These are phyloP conservation scores for Thyridium curvatum DNA, from an alignment of 2,329 filamentous ascomycete genomes.

Conservation along the genomic window DNA sequence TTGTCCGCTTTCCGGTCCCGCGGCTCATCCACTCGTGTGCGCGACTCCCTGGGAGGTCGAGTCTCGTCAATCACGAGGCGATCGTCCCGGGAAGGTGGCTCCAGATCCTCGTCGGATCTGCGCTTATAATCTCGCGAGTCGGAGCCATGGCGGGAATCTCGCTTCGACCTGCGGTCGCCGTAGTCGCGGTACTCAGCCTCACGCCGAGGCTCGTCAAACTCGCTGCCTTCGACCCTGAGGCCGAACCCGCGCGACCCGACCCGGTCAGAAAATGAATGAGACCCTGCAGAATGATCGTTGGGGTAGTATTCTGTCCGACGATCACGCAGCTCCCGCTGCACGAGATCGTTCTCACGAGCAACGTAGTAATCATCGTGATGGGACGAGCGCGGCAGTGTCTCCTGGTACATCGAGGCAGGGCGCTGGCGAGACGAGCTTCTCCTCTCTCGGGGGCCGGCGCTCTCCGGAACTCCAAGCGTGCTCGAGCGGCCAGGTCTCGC, in stretches of 20 bases:
- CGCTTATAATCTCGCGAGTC: constrained; percentile 5
- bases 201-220: constrained; percentile 19
- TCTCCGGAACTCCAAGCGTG: constrained; percentile 23
- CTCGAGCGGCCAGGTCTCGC: no score
- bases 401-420: constrained; percentile 48
- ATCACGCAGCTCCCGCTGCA: constrained; percentile 34
- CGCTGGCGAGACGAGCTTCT: constrained; percentile 26
- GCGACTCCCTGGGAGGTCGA: constrained; percentile 10
- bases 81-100: constrained; percentile 5
- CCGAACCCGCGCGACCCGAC: constrained; percentile 44
- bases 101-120: constrained; percentile 19
- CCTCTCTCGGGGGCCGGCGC: constrained; percentile 23
- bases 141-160: constrained; percentile 1
- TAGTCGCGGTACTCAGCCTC: constrained; percentile 20
- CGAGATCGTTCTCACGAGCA: constrained; percentile 39
- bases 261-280: constrained; percentile 7
- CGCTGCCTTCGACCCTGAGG: constrained; percentile 35
- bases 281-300: constrained; percentile 25
- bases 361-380: constrained; percentile 44
- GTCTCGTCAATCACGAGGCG: constrained; percentile 7
- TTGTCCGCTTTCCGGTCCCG: constrained; percentile 12
- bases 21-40: constrained; percentile 13
- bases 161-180: constrained; percentile 10
- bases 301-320: constrained; percentile 34
- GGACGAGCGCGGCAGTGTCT: constrained; percentile 31